These are phyloP conservation scores for Plenodomus tracheiphilus DNA, from an alignment of 2,329 filamentous ascomycete genomes.

Conservation along the genomic window DNA sequence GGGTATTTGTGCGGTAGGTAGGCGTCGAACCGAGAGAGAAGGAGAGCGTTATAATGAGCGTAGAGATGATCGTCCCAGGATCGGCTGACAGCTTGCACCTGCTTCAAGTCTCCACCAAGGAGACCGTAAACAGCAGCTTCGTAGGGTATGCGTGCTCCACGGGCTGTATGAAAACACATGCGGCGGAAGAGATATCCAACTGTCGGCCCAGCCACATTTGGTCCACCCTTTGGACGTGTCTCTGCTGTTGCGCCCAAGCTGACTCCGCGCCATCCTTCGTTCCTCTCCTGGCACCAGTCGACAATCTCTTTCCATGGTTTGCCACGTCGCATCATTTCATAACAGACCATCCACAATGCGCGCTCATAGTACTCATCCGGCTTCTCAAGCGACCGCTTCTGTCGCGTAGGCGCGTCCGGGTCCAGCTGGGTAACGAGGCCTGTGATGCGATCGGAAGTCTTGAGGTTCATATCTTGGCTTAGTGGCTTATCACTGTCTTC, in stretches of 20 bases:
- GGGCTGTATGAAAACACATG: conserved; percentile 74
- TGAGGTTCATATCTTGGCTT: conserved; percentile 48
- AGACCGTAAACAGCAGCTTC: conserved; percentile 90
- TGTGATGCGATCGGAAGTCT: conserved; percentile 55
- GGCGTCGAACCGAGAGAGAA: conserved; percentile 77
- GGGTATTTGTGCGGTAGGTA: conserved; percentile 63
- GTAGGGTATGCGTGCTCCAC: conserved; percentile 71
- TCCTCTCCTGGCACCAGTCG: conserved; percentile 83
- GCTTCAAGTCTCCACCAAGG: conserved; percentile 79
- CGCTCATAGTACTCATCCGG: conserved; percentile 88
- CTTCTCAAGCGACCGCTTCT: conserved; percentile 73
- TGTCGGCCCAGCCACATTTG: conserved; percentile 44
- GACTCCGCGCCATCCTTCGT: conserved; percentile 86
- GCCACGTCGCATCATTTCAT: conserved; percentile 88
- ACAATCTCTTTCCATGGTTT: conserved; percentile 72
- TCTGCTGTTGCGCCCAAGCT: conserved; percentile 73
- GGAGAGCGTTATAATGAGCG: conserved; percentile 81
- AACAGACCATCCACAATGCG: conserved; percentile 91
- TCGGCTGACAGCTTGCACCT: conserved; percentile 74
- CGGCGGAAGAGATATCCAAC: conserved; percentile 68
- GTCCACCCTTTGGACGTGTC: conserved; percentile 45
- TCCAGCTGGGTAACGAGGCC: conserved; percentile 83
- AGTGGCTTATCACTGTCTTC: conserved; percentile 48
- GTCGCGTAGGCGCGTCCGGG: conserved; percentile 83
- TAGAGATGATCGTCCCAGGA: conserved; percentile 88